phyloP scores from a whole-genome alignment of 139 green algal genomes.

The Dunaliella primolecta region DNA sequence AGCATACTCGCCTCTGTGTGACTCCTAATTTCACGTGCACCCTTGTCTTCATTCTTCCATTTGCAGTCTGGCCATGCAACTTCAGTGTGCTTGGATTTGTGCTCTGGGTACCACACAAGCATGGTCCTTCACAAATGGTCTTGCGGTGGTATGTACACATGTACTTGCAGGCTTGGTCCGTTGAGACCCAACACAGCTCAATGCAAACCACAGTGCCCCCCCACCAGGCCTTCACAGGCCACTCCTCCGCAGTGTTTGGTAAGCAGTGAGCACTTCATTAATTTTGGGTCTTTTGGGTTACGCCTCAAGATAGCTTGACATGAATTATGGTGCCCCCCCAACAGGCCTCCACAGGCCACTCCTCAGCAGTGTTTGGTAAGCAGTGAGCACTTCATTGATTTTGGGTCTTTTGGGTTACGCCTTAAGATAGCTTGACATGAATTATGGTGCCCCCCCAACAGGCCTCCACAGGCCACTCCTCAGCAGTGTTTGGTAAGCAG shows the following conservation, averaged over 20 bases:
- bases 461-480: conserved; percentile 51
- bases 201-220: conserved; percentile 15
- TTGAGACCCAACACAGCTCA: neutral
- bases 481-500: conserved; percentile 25
- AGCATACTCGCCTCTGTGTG: too few species aligned
- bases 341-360: conserved; percentile 54
- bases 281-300: too few species aligned
- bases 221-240: conserved; percentile 48
- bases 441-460: conserved; percentile 22
- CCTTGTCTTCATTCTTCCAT: too few species aligned
- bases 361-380: conserved; percentile 31
- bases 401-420: too few species aligned
- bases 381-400: too few species aligned
- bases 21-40: too few species aligned
- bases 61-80: neutral
- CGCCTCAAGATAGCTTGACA: neutral
- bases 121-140: too few species aligned
- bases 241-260: conserved; percentile 40
- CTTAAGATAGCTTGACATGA: neutral
- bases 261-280: neutral
- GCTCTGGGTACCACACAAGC: neutral
- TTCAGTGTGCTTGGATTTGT: neutral
- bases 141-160: neutral
- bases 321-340: conserved; percentile 8
- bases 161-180: neutral